Conservation (phyloP, 176 grass and related monocot species). For the Juncus inflexus region DNA sequence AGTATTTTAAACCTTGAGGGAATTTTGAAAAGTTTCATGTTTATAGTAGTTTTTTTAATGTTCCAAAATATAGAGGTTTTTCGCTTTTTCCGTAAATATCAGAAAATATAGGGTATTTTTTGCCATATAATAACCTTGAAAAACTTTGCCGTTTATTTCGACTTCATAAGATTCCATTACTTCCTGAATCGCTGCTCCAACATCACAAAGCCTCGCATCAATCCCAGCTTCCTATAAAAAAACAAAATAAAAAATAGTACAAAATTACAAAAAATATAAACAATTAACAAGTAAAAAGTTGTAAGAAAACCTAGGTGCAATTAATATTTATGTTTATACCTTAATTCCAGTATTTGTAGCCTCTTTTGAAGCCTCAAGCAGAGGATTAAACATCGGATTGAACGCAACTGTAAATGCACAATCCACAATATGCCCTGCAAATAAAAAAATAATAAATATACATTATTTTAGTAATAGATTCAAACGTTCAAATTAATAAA, state of each 20-base stretch:
- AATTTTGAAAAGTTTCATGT: too few species aligned
- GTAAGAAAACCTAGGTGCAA: conserved; percentile 13
- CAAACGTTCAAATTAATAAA: too few species aligned
- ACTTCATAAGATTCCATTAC: conserved; percentile 99
- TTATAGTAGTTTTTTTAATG: too few species aligned
- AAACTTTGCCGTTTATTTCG: conserved; percentile 97
- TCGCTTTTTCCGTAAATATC: too few species aligned
- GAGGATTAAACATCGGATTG: conserved; percentile 96
- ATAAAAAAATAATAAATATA: conserved; percentile 13
- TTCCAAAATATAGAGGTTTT: too few species aligned
- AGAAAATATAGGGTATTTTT: too few species aligned
- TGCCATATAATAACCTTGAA: conserved; percentile 53
- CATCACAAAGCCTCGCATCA: conserved; percentile 89
- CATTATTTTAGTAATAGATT: background rate
- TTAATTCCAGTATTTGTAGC: conserved; percentile 95
- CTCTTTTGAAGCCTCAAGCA: conserved; percentile 89
- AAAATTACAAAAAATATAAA: background rate
- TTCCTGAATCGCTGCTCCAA: conserved; percentile 97
- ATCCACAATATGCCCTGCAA: conserved; percentile 82
- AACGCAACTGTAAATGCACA: conserved; percentile 96
- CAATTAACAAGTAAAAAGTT: conserved; percentile 4
- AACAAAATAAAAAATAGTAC: conserved; percentile 1
- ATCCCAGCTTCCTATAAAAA: conserved; percentile 84
- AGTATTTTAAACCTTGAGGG: too few species aligned
- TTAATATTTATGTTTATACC: conserved; percentile 30